Evolutionary conservation across 495 filamentous ascomycete species (phyloP), one percentile per base, ranked within the genome.

Genomic region (Achaetomiella virescens): DNA sequence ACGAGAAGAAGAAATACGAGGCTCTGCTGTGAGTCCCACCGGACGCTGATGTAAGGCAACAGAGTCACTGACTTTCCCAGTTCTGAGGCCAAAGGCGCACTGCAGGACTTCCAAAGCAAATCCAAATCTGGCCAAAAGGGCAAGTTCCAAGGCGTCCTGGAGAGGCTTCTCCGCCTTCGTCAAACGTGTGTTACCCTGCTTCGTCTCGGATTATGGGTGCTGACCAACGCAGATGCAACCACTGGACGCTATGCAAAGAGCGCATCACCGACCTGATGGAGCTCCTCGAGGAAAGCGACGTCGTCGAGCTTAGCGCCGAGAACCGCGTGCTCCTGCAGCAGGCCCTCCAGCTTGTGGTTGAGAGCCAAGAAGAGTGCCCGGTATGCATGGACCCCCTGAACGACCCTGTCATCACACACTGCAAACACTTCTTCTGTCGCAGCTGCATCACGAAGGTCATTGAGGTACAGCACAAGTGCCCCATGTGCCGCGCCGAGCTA

Each of bases 331-430:
- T 89, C 33, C 73, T 96, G 31, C 89, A 91, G 59, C 81, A 87
- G 24, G 80, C 92, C 45, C 77, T 96, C 22, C 84, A 90, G 58
- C 73, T 95, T 20, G 81, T 82, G 52, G 89, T 93, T 52, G 87
- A 95, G 55, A 85, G 78, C 57, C 86, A 86, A 54, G 91, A 97
- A 57, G 84, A 89, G 38, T 97, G 91, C 61, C 75, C 89, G 2
- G 80, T 97, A 42, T 97, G 91, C 67, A 77, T 92, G 7, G 91
- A 96, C 12, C 68, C 74, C 1, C 70, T 95, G 4, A 81, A 84
- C 10, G 74, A 81, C 21, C 91, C 91, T 0, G 81, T 92, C 44
- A 96, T 97, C 57, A 97, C 91, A 2, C 81, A 84, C 33, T 97
- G 91, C 70, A 91, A 88, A 27, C 91, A 97, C 68, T 73, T 85